Percentiles rank a stretch among this genome's conserved stretches.
These are phyloP conservation scores for Fraxinus baroniana DNA, from an alignment of 305 asterid genomes.

Conservation along the genomic window DNA sequence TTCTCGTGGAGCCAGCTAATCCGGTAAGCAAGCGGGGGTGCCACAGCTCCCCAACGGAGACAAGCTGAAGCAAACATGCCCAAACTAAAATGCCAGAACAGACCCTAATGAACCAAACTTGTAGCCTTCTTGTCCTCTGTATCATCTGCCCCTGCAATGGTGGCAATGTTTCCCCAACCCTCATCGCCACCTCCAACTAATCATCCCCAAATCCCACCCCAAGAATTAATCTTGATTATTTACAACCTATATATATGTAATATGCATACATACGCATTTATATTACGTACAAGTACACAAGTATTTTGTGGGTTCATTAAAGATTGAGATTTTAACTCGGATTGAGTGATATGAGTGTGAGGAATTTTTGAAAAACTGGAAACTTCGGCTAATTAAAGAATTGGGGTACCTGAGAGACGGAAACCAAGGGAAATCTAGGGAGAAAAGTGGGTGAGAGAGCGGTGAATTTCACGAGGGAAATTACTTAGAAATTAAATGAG, in stretches of 20 bases:
- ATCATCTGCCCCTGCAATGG: constrained; percentile 56
- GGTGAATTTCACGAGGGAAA: constrained; percentile 32
- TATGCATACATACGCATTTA: neutral
- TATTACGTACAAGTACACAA: neutral
- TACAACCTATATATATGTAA: neutral
- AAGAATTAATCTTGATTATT: constrained; percentile 11
- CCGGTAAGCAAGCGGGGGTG: constrained; percentile 66
- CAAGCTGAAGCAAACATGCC: constrained; percentile 87
- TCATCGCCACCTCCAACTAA: constrained; percentile 27
- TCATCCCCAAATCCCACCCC: constrained; percentile 36
- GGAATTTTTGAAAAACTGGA: neutral
- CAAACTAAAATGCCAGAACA: constrained; percentile 85
- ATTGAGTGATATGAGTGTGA: constrained; percentile 20
- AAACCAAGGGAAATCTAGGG: constrained; percentile 10
- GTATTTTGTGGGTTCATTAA: constrained; percentile 26
- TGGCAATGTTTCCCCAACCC: constrained; percentile 35
- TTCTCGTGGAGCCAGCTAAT: constrained; percentile 37
- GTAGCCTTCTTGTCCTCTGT: constrained; percentile 63
- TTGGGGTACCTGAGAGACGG: constrained; percentile 27
- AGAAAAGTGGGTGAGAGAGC: constrained; percentile 27
- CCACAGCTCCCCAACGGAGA: constrained; percentile 82
- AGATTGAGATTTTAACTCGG: constrained; percentile 31
- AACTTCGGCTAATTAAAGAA: constrained; percentile 9
- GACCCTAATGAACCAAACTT: constrained; percentile 86
- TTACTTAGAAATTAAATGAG: neutral